Percentiles rank a stretch among this genome's conserved stretches.
Conservation (phyloP, 345 rosid species). For the Clausena lansium region DNA sequence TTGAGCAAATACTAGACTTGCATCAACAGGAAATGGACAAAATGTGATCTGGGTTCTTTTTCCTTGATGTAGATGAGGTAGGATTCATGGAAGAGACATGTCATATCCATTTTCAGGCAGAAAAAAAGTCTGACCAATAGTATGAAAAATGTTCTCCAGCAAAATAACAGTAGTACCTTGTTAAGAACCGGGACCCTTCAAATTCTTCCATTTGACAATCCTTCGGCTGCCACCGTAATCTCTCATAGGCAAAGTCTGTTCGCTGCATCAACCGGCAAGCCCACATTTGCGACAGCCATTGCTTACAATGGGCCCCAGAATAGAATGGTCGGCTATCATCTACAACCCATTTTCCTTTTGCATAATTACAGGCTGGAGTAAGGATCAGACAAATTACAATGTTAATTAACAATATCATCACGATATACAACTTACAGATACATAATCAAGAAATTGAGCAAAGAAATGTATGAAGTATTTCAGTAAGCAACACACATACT, state of each 20-base stretch:
- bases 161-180: conserved; percentile 43
- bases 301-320: conserved; percentile 80
- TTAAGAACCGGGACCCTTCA: conserved; percentile 66
- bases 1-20: neutral
- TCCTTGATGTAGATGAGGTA: neutral
- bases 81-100: neutral
- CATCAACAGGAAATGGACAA: neutral
- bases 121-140: neutral
- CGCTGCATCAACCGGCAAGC: conserved; percentile 91
- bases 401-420: conserved; percentile 13
- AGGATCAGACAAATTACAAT: neutral
- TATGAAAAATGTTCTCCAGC: neutral
- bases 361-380: conserved; percentile 65
- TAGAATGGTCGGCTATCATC: conserved; percentile 69
- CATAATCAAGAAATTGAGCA: neutral
- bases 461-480: neutral
- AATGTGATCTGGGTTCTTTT: neutral
- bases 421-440: neutral
- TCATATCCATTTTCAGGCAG: conserved; percentile 4
- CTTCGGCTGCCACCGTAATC: conserved; percentile 79
- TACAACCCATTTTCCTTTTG: conserved; percentile 90
- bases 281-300: conserved; percentile 93
- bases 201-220: conserved; percentile 79
- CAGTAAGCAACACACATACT: neutral
- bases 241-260: conserved; percentile 76